Evolutionary conservation across 2,329 filamentous ascomycete species (phyloP).

Genomic region (Fusarium subtropicale): DNA sequence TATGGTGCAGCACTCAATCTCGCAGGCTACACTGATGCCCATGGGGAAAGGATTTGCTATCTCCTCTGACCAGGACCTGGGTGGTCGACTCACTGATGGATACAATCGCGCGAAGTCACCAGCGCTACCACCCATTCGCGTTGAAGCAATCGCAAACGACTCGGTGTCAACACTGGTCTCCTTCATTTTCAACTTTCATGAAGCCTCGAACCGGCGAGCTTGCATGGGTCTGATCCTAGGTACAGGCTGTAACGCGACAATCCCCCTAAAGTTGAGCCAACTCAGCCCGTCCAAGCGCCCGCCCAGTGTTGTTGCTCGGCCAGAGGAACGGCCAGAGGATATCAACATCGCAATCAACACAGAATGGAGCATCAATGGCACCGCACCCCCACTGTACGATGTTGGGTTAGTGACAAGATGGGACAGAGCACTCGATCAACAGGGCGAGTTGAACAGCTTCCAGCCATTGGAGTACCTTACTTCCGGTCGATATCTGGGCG

Average conservation of each 20-base stretch:
- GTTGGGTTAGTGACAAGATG: constrained; percentile 74
- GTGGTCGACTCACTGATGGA: constrained; percentile 67
- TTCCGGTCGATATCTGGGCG: constrained; percentile 80
- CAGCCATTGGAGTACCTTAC: constrained; percentile 90
- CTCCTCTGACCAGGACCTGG: constrained; percentile 69
- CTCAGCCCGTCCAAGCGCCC: constrained; percentile 73
- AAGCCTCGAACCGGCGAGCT: constrained; percentile 70
- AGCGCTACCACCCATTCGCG: constrained; percentile 72
- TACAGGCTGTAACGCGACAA: constrained; percentile 84
- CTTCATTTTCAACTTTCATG: constrained; percentile 77
- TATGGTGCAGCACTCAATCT: constrained; percentile 72
- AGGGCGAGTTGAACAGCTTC: constrained; percentile 78
- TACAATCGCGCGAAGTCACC: constrained; percentile 64
- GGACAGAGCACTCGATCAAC: constrained; percentile 74
- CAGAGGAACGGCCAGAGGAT: constrained; percentile 59
- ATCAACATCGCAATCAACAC: constrained; percentile 83
- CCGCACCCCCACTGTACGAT: constrained; percentile 73
- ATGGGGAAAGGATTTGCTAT: constrained; percentile 80
- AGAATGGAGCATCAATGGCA: constrained; percentile 84
- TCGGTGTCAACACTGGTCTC: constrained; percentile 83
- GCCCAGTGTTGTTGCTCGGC: constrained; percentile 60
- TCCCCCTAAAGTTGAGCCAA: constrained; percentile 73
- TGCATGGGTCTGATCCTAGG: constrained; percentile 85
- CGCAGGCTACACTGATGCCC: constrained; percentile 71
- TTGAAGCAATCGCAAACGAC: constrained; percentile 84